A percentile compares a stretch with the other conserved stretches of the same genome.
Evolutionary conservation across 179 eudicot species (phyloP).

Genomic region (Amaranthus tricolor): DNA sequence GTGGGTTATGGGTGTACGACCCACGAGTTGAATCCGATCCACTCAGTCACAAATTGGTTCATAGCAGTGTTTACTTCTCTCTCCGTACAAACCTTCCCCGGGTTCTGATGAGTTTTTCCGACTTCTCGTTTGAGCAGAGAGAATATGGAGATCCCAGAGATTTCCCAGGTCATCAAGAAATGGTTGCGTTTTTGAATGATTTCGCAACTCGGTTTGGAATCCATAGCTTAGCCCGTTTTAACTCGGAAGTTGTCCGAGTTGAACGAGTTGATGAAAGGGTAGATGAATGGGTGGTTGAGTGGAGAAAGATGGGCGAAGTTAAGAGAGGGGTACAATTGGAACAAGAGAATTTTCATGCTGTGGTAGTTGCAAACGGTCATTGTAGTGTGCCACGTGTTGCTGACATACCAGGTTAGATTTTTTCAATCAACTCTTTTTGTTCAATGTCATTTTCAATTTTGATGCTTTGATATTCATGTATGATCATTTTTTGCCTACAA

Average conservation of each 20-base stretch:
- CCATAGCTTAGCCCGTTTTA: constrained; percentile 31
- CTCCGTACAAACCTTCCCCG: constrained; percentile 50
- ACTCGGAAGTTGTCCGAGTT: constrained; percentile 43
- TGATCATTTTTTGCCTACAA: no score
- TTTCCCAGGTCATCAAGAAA: constrained; percentile 48
- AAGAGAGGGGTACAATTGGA: constrained; percentile 20
- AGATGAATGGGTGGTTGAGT: constrained; percentile 41
- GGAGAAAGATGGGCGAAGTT: constrained; percentile 16
- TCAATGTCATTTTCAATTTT: background rate
- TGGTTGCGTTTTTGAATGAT: constrained; percentile 34
- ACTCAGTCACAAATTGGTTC: constrained; percentile 33
- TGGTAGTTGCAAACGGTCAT: constrained; percentile 51
- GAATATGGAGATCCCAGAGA: constrained; percentile 34
- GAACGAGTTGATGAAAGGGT: constrained; percentile 28
- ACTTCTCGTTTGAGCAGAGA: constrained; percentile 27
- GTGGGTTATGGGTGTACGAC: constrained; percentile 52
- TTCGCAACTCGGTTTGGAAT: constrained; percentile 34
- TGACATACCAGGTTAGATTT: constrained; percentile 36
- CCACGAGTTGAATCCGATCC: constrained; percentile 39
- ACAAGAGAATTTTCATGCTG: constrained; percentile 47
- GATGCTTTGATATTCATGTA: no score
- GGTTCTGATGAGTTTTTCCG: constrained; percentile 44
- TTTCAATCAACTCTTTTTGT: background rate
- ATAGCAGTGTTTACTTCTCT: constrained; percentile 40
- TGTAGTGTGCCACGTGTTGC: constrained; percentile 35